Evolutionary conservation across 1,284 basidiomycete genomes (phyloP).

Genomic region (Irpex lacteus): DNA sequence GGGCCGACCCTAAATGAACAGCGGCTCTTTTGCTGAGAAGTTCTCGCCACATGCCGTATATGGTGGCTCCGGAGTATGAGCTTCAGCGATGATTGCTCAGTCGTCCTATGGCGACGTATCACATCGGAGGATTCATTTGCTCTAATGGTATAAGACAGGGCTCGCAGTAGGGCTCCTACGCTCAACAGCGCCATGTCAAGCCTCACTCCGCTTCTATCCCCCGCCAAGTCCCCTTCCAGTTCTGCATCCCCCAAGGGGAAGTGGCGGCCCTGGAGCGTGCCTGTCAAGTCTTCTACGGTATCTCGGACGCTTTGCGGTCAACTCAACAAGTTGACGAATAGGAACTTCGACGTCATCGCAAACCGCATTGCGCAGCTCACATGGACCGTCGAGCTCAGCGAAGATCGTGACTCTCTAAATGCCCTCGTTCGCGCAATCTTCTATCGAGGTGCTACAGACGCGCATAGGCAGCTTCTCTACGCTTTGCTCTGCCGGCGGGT

Average conservation of each 20-base stretch:
- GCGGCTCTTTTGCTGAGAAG: not conserved
- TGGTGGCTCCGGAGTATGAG: not conserved
- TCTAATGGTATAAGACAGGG: not conserved
- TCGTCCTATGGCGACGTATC: not conserved
- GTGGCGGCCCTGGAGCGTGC: constrained; percentile 28
- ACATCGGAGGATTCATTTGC: not conserved
- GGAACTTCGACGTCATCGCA: constrained; percentile 21
- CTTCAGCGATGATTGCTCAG: not conserved
- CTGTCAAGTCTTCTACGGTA: constrained; percentile 12
- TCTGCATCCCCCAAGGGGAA: constrained; percentile 5
- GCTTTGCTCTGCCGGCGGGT: constrained; percentile 24
- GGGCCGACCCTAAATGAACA: constrained; percentile 1
- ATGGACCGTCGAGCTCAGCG: constrained; percentile 19
- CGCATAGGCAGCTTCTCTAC: constrained; percentile 16
- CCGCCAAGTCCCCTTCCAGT: constrained; percentile 19
- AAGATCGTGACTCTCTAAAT: constrained; percentile 18
- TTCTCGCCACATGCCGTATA: not conserved
- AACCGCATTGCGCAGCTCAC: constrained; percentile 17
- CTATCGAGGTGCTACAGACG: constrained; percentile 21
- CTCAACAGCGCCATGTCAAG: not conserved
- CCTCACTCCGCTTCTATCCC: not conserved
- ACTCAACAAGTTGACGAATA: constrained; percentile 25
- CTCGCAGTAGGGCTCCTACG: not conserved
- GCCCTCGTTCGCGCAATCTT: constrained; percentile 19
- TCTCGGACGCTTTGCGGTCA: constrained; percentile 22